Conservation (phyloP, 306 rosid genomes). For the Macrotyloma uniflorum region DNA sequence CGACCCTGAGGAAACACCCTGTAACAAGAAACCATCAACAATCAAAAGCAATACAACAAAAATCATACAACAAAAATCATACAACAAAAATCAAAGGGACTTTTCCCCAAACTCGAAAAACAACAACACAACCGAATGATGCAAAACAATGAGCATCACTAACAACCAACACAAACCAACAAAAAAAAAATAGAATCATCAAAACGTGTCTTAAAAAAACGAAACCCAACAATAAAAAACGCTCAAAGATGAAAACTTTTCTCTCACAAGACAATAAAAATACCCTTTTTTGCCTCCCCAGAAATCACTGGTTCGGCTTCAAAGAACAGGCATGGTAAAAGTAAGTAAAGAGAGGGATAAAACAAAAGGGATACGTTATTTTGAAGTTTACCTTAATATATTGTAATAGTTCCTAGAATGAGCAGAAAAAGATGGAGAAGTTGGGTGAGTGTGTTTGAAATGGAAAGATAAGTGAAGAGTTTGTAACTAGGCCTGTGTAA, state of each 20-base stretch:
- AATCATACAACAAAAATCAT: not conserved
- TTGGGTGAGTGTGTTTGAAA: not conserved
- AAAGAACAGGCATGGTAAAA: not conserved
- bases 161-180: not conserved
- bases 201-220: not conserved
- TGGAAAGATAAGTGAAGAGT: not conserved
- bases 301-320: not conserved
- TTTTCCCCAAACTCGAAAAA: slow-evolving; percentile 44
- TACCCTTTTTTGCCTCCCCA: slow-evolving; percentile 22
- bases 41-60: slow-evolving; percentile 7
- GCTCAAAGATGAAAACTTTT: slow-evolving; percentile 27
- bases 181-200: not conserved
- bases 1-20: slow-evolving; percentile 35
- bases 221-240: not conserved
- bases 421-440: not conserved
- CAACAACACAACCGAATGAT: slow-evolving; percentile 38
- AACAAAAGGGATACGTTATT: not conserved
- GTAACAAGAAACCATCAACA: slow-evolving; percentile 37
- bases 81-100: slow-evolving; percentile 18
- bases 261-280: slow-evolving; percentile 7
- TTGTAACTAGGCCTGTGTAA: not conserved
- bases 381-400: slow-evolving; percentile 19
- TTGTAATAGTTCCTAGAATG: not conserved
- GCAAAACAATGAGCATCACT: slow-evolving; percentile 12
- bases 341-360: not conserved